phyloP scores from a whole-genome alignment of 257 asterid genomes.

The Solanum lycopersicoides region DNA sequence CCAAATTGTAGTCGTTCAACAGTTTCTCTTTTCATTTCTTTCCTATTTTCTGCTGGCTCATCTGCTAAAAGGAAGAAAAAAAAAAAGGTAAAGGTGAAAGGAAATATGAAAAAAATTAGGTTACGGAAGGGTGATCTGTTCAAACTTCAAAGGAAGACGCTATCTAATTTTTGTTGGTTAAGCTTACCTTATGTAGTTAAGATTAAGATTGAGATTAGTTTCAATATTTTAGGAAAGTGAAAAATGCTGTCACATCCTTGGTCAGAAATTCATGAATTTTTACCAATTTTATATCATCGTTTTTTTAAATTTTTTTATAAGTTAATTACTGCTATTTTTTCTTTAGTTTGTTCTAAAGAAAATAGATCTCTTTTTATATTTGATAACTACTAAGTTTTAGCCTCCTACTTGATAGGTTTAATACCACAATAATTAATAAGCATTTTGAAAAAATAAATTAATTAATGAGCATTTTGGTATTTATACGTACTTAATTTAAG shows the following conservation, averaged over 20 bases:
- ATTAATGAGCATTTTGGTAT: too few relatives aligned
- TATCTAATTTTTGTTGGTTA: neutral
- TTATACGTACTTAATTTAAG: neutral
- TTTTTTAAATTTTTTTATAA: neutral
- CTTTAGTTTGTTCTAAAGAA: neutral
- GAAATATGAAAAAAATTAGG: neutral
- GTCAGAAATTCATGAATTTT: neutral
- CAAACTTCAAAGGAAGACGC: neutral
- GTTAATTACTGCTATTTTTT: neutral
- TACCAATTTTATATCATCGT: neutral
- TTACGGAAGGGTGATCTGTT: neutral
- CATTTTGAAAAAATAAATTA: neutral
- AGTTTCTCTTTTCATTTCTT: neutral
- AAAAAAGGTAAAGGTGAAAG: neutral
- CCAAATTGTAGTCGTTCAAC: conserved; percentile 1
- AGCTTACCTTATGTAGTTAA: neutral
- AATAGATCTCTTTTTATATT: neutral
- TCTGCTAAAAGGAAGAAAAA: neutral
- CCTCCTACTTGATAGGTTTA: neutral
- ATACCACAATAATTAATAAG: neutral
- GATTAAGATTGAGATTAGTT: neutral
- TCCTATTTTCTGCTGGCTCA: neutral
- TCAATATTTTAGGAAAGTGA: neutral
- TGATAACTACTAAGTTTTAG: neutral
- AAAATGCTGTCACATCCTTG: neutral